Evolutionary conservation across 208 protist species (phyloP), one percentile per base, ranked within the genome.

Genomic region (Endotrypanum monterogeii): DNA sequence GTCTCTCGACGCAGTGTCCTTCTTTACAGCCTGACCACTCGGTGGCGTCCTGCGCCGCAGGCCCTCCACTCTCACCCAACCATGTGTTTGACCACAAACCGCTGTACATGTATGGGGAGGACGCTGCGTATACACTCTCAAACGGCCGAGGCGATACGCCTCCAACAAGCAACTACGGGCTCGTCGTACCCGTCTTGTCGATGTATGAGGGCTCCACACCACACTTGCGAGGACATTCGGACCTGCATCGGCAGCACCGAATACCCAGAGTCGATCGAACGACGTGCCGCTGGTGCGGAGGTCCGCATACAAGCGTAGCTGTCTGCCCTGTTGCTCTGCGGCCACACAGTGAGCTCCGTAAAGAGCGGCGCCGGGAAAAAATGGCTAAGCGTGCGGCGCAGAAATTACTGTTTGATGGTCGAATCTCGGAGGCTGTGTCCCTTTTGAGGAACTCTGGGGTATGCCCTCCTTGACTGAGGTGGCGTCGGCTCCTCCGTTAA

Each of bases 291-390:
- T 86, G 76, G 58, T 93, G 85, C 41, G 69, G 76, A 11, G 73
- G 54, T 20, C 51, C 76, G 37, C 89, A 90, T 74, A 54, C 73
- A 37, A 73, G 54, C 30, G 41, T 67, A 11, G 78, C 52, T 16
- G 48, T 82, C 3, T 93, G 85, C 76, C 54, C 61, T 0, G 71
- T 86, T 0, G 84, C 66, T 8, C 48, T 32, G 4, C 72, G 83
- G 30, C 37, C 62, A 5, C 88, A 93, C 73, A 28, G 20, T 2
- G 65, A 67, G 3, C 74, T 93, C 44, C 83, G 79, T 8, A 70
- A 71, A 54, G 76, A 78, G 57, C 78, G 88, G 12, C 78, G 78
- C 57, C 37, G 50, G 3, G 84, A 94, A 65, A 91, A 94, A 74
- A 14, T 28, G 32, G 70, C 77, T 37, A 90, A 90, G 71, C 87